Evolutionary conservation across 352 stramenopile genomes (phyloP), one percentile per base, ranked within the genome.

Genomic region (Phytophthora citrophthora): DNA sequence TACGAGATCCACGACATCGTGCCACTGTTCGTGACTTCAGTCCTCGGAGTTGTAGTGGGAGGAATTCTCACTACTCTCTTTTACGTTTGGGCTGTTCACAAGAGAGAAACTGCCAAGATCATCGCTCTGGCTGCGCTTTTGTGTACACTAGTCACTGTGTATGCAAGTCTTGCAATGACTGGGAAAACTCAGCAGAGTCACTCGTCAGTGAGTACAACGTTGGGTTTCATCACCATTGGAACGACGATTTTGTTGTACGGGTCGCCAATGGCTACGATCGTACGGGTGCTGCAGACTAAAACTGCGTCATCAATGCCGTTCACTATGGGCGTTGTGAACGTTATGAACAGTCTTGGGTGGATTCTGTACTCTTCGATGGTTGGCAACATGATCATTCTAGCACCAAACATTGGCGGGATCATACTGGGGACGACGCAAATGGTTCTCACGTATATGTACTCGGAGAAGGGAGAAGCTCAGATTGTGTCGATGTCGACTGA

Each of bases 191-290:
- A 51, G 0, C 69, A 83, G 32, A 54, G 48, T 0, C 11, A 64
- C 2, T 24, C 68, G 15, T 62, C 60, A 4, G 51, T 76, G 3
- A 66, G 61, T 3, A 68, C 72, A 13, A 64, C 59, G 4, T 43
- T 84, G 18, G 81, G 76, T 2, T 81, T 68, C 50, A 64, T 81
- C 26, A 74, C 68, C 2, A 77, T 86, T 5, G 68, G 62, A 0
- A 82, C 77, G 1, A 86, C 71, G 16, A 48, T 85, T 7, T 32
- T 78, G 7, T 50, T 88, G 36, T 90, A 85, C 52, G 61, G 66
- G 18, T 88, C 79, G 0, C 81, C 79, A 3, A 79, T 91, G 51
- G 69, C 69, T 5, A 76, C 64, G 11, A 76, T 89, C 31, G 61
- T 58, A 24, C 55, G 64, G 1, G 66, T 74, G 1, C 2, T 70